A percentile compares a stretch with the other conserved stretches of the same genome.
These are phyloP conservation scores for Ganoderma boninense DNA, from an alignment of 1,284 basidiomycete genomes.

Conservation along the genomic window DNA sequence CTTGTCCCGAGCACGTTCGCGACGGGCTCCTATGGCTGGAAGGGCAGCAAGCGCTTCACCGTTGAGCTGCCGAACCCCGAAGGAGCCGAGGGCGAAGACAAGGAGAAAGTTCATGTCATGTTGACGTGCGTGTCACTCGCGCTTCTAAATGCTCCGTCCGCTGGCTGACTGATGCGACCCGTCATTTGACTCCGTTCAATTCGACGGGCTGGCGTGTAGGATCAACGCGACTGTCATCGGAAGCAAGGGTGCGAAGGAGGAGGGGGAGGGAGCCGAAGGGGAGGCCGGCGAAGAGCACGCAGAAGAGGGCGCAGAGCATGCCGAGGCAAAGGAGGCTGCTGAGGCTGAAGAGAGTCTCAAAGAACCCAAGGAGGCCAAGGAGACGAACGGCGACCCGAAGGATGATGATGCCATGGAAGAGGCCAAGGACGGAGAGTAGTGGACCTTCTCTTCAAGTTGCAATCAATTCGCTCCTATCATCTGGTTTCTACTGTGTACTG, in stretches of 20 bases:
- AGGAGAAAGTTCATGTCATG: conserved; percentile 78
- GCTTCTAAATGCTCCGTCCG: not conserved
- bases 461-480: not conserved
- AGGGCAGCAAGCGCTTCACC: conserved; percentile 71
- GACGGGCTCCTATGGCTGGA: conserved; percentile 85
- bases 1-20: conserved; percentile 66
- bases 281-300: conserved; percentile 29
- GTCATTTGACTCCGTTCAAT: not conserved
- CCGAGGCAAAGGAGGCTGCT: conserved; percentile 19
- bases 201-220: conserved; percentile 45
- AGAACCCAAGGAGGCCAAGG: not conserved
- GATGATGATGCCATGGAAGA: conserved; percentile 19
- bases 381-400: conserved; percentile 15
- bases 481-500: not conserved
- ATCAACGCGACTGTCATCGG: conserved; percentile 81
- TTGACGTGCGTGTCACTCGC: conserved; percentile 63
- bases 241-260: conserved; percentile 66
- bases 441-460: not conserved
- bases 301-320: conserved; percentile 14
- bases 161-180: conserved; percentile 10
- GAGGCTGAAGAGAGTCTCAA: conserved; percentile 10
- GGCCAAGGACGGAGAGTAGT: conserved; percentile 24
- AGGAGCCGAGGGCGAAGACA: conserved; percentile 50
- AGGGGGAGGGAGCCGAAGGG: conserved; percentile 43
- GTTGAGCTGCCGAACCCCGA: conserved; percentile 67